Evolutionary conservation across 192 early-diverging fungal genomes (phyloP), one percentile per base, ranked within the genome.

Genomic region (Podila horticola): DNA sequence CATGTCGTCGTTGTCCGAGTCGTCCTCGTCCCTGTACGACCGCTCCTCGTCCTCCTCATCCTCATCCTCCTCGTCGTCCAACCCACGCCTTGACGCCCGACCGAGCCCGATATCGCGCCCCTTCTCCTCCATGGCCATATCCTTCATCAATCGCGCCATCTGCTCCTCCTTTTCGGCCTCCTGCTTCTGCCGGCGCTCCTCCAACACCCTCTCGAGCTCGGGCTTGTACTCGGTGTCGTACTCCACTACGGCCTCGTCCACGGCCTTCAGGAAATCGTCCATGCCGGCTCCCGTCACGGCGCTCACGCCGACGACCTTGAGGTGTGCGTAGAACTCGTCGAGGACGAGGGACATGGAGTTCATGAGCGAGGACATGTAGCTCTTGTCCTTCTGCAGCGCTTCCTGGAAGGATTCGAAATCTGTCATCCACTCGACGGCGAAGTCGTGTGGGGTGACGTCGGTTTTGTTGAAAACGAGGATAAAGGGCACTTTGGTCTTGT

Each of bases 401-500:
- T 88, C 87, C 84, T 99, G 97, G 86, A 97, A 99, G 30, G 83
- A 83, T 82, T 97, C 95, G 87, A 97, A 99, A 86, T 99, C 96
- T 19, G 89, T 90, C 97, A 99, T 97, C 97, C 97, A 99, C 55
- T 95, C 89, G 8, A 94, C 88, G 1, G 96, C 96, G 84, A 97
- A 97, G 48, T 91, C 92, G 69, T 97, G 95, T 20, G 90, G 88
- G 41, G 94, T 93, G 17, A 99, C 95, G 82, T 99, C 96, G 4
- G 92, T 94, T 81, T 99, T 99, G 88, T 97, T 97, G 86, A 99
- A 99, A 5, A 94, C 94, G 50, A 99, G 84, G 36, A 99, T 87
- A 69, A 99, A 98, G 26, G 97, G 97, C 30, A 99, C 84, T 81
- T 95, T 94, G 36, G 97, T 99, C 79, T 98, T 98, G 90, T 99